These are phyloP conservation scores for Cyberlindnera xishuangbannaensis DNA, from an alignment of 805 yeast genomes.

Conservation along the genomic window DNA sequence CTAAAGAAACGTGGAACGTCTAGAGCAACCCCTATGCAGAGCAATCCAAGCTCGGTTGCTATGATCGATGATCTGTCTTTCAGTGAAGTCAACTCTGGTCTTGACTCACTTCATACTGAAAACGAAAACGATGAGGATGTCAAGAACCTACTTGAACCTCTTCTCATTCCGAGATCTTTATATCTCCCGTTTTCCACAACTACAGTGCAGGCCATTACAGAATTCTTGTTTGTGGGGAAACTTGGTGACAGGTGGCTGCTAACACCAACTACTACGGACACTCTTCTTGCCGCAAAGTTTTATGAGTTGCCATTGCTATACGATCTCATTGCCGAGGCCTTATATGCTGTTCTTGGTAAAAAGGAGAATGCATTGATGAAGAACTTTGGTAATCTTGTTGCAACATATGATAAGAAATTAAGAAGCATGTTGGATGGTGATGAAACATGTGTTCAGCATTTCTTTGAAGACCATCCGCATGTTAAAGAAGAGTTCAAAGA, in stretches of 20 bases:
- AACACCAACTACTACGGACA: constrained; percentile 61
- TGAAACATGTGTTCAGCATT: constrained; percentile 18
- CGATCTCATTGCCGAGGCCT: constrained; percentile 61
- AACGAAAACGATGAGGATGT: constrained; percentile 13
- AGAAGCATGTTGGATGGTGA: constrained; percentile 21
- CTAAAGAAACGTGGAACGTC: constrained; percentile 17
- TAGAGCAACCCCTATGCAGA: constrained; percentile 16
- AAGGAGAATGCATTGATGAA: constrained; percentile 46
- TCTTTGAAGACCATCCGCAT: constrained; percentile 24
- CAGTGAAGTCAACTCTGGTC: constrained; percentile 11
- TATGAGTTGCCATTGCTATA: constrained; percentile 66
- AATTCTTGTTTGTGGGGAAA: constrained; percentile 74
- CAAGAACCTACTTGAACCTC: constrained; percentile 43
- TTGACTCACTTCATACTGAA: constrained; percentile 13
- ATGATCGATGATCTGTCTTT: constrained; percentile 18
- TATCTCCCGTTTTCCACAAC: constrained; percentile 62
- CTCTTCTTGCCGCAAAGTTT: constrained; percentile 54
- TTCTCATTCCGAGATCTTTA: constrained; percentile 60
- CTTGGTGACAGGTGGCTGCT: constrained; percentile 71
- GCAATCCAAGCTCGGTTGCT: no score
- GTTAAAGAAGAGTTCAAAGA: constrained; percentile 35
- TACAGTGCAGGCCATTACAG: constrained; percentile 61
- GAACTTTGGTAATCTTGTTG: constrained; percentile 23
- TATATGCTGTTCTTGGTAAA: constrained; percentile 64
- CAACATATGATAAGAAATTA: constrained; percentile 22